Conservation (phyloP, 202 grass and related monocot species). For the Setaria italica region DNA sequence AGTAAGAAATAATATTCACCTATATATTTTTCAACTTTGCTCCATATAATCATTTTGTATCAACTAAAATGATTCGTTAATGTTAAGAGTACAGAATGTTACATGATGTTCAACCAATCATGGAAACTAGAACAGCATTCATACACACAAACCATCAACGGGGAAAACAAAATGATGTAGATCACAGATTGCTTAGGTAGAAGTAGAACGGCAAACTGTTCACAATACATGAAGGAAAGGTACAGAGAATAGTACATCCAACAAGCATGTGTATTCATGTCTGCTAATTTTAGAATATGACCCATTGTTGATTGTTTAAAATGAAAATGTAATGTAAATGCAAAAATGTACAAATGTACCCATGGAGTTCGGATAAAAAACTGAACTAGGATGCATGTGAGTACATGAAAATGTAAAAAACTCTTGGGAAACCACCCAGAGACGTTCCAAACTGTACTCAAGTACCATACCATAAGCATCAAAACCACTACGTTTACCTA, state of each 20-base stretch:
- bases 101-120: neutral
- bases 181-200: neutral
- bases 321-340: neutral
- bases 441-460: neutral
- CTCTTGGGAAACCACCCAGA: neutral
- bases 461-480: neutral
- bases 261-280: neutral
- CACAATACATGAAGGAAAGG: neutral
- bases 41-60: constrained; percentile 28
- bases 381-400: neutral
- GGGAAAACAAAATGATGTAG: constrained; percentile 9
- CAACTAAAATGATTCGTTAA: constrained; percentile 17
- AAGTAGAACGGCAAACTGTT: constrained; percentile 21
- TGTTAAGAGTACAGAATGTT: neutral
- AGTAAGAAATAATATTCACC: neutral
- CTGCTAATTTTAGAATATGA: constrained; percentile 17
- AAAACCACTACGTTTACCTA: neutral
- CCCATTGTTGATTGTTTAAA: neutral
- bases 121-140: constrained; percentile 12
- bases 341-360: constrained; percentile 18
- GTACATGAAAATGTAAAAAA: neutral
- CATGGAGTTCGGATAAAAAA: constrained; percentile 20
- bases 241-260: constrained; percentile 7
- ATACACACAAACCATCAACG: neutral
- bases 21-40: constrained; percentile 2